These are phyloP conservation scores for Arthrobotrys entomopaga DNA, from an alignment of 2,329 filamentous ascomycete genomes.

Conservation along the genomic window DNA sequence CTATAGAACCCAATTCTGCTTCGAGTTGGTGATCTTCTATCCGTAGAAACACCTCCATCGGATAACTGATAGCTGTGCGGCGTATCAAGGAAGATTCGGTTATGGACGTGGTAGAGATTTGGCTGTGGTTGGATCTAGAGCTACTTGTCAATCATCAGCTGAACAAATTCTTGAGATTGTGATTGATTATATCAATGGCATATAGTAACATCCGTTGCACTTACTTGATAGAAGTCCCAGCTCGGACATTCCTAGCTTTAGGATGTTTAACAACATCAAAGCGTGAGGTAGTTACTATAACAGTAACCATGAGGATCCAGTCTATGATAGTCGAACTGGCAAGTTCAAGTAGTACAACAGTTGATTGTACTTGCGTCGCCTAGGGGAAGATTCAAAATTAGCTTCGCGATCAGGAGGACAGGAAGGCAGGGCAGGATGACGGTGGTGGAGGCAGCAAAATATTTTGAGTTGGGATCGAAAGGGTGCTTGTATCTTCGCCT, in stretches of 20 bases:
- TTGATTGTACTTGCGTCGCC: no score
- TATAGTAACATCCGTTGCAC: background rate
- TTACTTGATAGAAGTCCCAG: background rate
- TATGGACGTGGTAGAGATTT: background rate
- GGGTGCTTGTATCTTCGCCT: no score
- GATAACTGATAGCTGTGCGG: background rate
- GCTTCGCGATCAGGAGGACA: no score
- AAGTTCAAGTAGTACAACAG: background rate
- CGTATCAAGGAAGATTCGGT: background rate
- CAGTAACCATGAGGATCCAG: background rate
- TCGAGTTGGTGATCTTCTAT: conserved; percentile 7
- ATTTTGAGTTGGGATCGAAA: no score
- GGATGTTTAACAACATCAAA: background rate
- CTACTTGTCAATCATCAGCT: no score
- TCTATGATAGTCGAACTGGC: conserved; percentile 24
- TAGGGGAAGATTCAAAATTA: no score
- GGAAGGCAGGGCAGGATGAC: no score
- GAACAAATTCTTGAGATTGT: no score
- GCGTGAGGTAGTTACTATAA: background rate
- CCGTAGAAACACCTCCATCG: background rate
- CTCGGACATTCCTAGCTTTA: background rate
- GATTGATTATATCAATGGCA: no score
- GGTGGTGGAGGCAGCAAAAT: no score
- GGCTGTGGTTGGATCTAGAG: background rate
- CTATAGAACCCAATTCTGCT: conserved; percentile 15